phyloP scores from a whole-genome alignment of 352 stramenopile species.

The Pythium folliculosum region DNA sequence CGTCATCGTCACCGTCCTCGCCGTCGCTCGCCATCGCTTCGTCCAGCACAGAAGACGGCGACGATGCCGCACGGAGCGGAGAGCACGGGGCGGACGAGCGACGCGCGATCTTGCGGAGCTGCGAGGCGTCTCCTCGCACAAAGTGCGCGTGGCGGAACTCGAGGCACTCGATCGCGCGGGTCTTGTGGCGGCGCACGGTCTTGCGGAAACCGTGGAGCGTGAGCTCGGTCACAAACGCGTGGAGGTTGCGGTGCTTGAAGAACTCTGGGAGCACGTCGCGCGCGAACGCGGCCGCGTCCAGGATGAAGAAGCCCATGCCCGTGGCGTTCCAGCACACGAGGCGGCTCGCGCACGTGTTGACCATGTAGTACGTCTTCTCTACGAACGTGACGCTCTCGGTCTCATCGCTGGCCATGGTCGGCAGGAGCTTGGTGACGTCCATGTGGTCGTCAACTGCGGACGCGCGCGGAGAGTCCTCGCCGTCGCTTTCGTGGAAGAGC shows the following conservation, averaged over 20 bases:
- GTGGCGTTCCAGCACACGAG: slow-evolving; percentile 27
- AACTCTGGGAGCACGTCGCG: slow-evolving; percentile 38
- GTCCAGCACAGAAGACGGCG: not conserved
- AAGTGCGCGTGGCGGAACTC: slow-evolving; percentile 59
- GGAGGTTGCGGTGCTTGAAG: slow-evolving; percentile 62
- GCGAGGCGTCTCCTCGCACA: slow-evolving; percentile 29
- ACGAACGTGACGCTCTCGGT: slow-evolving; percentile 15
- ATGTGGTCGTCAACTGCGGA: not conserved
- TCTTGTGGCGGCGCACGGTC: slow-evolving; percentile 21
- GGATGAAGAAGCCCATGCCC: slow-evolving; percentile 26
- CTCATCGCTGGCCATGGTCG: not conserved
- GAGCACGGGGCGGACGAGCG: not conserved
- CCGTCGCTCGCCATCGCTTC: slow-evolving; percentile 4
- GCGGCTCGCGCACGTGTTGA: slow-evolving; percentile 20
- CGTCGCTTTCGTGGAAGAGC: slow-evolving; percentile 26
- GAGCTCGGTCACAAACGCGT: slow-evolving; percentile 53
- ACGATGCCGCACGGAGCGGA: not conserved
- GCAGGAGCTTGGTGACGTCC: not conserved
- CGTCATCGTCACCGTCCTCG: not conserved
- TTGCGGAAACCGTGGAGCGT: slow-evolving; percentile 63
- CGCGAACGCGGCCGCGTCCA: slow-evolving; percentile 27
- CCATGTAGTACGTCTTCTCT: slow-evolving; percentile 26
- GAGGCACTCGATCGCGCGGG: slow-evolving; percentile 19
- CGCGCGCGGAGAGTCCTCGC: slow-evolving; percentile 4
- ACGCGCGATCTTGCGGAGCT: slow-evolving; percentile 24